Base-by-base conservation (phyloP, 768 basidiomycete species). In the Sporobolomyces roseus region DNA sequence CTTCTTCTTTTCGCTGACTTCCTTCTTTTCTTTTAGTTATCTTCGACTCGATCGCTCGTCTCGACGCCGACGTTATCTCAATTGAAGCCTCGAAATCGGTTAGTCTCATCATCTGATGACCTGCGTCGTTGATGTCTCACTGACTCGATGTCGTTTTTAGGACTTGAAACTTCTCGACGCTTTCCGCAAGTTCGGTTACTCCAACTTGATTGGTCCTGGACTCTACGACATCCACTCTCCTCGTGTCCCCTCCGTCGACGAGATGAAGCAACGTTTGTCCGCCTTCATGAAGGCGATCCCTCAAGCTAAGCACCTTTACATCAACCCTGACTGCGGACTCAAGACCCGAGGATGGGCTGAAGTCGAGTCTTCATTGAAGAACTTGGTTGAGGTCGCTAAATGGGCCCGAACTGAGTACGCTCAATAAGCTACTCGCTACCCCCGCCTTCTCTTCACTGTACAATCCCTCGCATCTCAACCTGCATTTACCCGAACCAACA, bases 301-400 rank as follows among this genome's bases (percentile, higher is more conserved):
- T 19, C 2, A 56, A 2, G 33, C 54, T 27, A 63, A 63, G 55
- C 61, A 73, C 60, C 84, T 91, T 79, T 89, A 90, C 79, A 83
- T 98, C 81, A 97, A 97, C 84, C 94, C 94, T 66, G 94, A 97
- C 80, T 97, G 94, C 78, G 96, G 94, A 82, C 84, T 98, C 76
- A 98, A 98, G 85, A 98, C 94, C 74, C 91, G 93, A 12, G 61
- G 27, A 1, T 72, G 72, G 72, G 10, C 54, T 43, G 73, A 61
- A 54, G 64, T 65, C 29, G 66, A 68, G 65, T 41, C 68, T 29
- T 68, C 51, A 50, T 59, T 66, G 33, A 23, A 79, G 73, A 93
- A 94, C 83, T 83, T 98, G 70, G 93, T 96, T 74, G 83, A 85
- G 71, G 93, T 87, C 79, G 94, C 94, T 76, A 87, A 88, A 79